Percentiles rank a stretch among this genome's conserved stretches.
Evolutionary conservation across 768 basidiomycete genomes (phyloP).

Genomic region (Tylopilus intermedius): DNA sequence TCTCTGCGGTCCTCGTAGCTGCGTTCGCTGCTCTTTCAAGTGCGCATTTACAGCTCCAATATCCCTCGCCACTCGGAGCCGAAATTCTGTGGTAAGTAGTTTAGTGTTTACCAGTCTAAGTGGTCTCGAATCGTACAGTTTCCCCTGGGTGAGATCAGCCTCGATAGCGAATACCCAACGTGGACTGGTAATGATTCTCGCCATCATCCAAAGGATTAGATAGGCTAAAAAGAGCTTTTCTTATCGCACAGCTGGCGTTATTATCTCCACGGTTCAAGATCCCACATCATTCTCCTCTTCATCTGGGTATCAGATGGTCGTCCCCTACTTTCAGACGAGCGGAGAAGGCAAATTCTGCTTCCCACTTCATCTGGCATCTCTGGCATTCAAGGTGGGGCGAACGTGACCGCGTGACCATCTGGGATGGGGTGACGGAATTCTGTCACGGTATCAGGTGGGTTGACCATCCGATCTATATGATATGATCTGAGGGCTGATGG

Average conservation of each 20-base stretch:
- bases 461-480: neutral
- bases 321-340: conserved; percentile 44
- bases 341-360: conserved; percentile 44
- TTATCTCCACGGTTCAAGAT: conserved; percentile 51
- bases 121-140: conserved; percentile 54
- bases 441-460: conserved; percentile 54
- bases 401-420: conserved; percentile 65
- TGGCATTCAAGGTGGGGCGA: conserved; percentile 55
- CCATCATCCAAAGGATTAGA: neutral
- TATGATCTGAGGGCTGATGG: conserved; percentile 63
- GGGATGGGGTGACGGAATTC: conserved; percentile 64
- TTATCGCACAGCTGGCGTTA: conserved; percentile 40
- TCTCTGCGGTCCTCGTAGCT: conserved; percentile 28
- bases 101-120: conserved; percentile 43
- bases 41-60: conserved; percentile 81
- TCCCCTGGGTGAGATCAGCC: conserved; percentile 58
- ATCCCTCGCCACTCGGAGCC: conserved; percentile 58
- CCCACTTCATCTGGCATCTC: conserved; percentile 36
- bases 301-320: conserved; percentile 32
- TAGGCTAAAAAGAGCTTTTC: conserved; percentile 1
- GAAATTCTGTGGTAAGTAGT: too few relatives aligned
- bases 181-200: conserved; percentile 47
- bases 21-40: conserved; percentile 37
- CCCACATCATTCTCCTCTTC: conserved; percentile 54
- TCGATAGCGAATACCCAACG: conserved; percentile 58